A percentile compares a stretch with the other conserved stretches of the same genome.
Evolutionary conservation across 2,329 filamentous ascomycete genomes (phyloP).

Genomic region (Zymoseptoria tritici): DNA sequence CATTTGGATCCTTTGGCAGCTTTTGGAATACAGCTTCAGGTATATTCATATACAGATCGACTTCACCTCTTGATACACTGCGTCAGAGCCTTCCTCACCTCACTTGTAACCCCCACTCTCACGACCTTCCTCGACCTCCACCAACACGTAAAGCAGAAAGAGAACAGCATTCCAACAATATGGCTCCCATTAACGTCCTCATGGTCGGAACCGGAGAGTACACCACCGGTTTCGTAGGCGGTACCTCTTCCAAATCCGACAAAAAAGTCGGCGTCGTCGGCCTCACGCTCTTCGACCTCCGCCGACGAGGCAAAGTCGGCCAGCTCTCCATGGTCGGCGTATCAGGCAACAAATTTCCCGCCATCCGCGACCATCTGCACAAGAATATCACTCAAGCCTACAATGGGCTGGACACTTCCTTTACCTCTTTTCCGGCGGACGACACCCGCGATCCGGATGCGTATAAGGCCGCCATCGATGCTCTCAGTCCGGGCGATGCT

Average conservation of each 20-base stretch:
- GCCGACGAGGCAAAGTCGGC: slow-evolving; percentile 79
- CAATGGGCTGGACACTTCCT: slow-evolving; percentile 81
- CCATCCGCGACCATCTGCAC: slow-evolving; percentile 78
- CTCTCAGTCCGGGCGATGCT: slow-evolving; percentile 70
- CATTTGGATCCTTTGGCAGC: not conserved
- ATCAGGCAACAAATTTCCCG: slow-evolving; percentile 81
- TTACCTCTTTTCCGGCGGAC: slow-evolving; percentile 73
- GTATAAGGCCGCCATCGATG: slow-evolving; percentile 84
- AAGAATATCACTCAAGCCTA: slow-evolving; percentile 76
- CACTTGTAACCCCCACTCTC: too few relatives aligned
- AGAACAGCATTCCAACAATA: slow-evolving; percentile 15
- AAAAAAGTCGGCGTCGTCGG: slow-evolving; percentile 95
- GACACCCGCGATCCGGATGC: slow-evolving; percentile 67
- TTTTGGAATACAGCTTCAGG: not conserved
- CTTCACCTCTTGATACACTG: not conserved
- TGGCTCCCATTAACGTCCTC: slow-evolving; percentile 44
- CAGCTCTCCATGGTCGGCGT: slow-evolving; percentile 84
- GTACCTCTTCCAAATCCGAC: slow-evolving; percentile 75
- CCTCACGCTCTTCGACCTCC: slow-evolving; percentile 79
- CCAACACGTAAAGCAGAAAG: slow-evolving; percentile 1
- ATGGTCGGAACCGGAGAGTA: slow-evolving; percentile 87
- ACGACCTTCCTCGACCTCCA: not conserved
- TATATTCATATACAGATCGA: not conserved
- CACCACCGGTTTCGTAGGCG: slow-evolving; percentile 88
- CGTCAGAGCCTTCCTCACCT: not conserved